Base-by-base conservation (phyloP, 2,329 filamentous ascomycete genomes). In the Lachnellula cervina region DNA sequence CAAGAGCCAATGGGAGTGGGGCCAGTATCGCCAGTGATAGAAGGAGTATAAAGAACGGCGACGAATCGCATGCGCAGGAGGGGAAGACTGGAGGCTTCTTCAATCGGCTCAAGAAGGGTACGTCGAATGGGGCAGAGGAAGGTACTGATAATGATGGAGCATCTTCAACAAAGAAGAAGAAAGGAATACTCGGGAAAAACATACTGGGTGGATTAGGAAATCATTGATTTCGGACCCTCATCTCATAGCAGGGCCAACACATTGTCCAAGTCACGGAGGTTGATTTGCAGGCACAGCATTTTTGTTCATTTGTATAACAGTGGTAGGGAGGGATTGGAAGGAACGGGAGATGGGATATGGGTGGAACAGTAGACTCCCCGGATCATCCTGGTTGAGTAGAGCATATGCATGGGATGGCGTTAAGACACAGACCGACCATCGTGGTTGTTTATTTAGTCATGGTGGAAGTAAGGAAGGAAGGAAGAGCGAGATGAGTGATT, bases 141-240 rank as follows among this genome's bases (percentile, higher is more conserved):
- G 53, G 54, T 23, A 62, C 63, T 5, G 56, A 60, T 17, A 47
- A 16, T 17, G 44, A 47, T n/a, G 44, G 14, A 34, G 17, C 23
- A 16, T 43, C 49, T 14, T 44, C 52, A 16, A 70, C 62, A 53
- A 70, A 66, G 58, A 71, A 67, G 51, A 64, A 62, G 49, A 67
- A 62, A 51, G 52, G 62, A 43, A 54, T 70, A 49, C 58, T 70
- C 11, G 67, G 67, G 34, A 72, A 70, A 61, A 71, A 66, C 49
- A 61, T 66, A 19, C 49, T 62, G 6, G 59, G 60, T n/a, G 58
- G 58, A 2, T 40, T 62, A 51, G 62, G 42, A 56, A 60, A 45
- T 61, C 53, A 43, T 49, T 32, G 38, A 52, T 47, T 19, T 42
- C 37, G 8, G 11, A 40, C 5, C 28, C 28, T 28, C 28, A 28